phyloP scores from a whole-genome alignment of 2,329 filamentous ascomycete genomes.

The Diaporthe eres region DNA sequence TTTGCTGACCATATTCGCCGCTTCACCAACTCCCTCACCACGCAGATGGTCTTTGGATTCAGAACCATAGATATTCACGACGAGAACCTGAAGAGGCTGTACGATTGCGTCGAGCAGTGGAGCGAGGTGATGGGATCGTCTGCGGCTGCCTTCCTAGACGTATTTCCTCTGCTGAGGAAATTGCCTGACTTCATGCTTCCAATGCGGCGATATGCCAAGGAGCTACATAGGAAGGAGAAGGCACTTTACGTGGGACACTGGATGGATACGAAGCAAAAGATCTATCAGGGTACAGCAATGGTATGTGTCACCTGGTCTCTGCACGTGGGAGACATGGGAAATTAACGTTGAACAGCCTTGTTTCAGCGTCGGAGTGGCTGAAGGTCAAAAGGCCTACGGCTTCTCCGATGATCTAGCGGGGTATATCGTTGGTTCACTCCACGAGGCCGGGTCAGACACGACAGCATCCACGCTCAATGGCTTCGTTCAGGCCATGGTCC shows the following conservation, averaged over 20 bases:
- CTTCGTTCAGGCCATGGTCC: constrained; percentile 63
- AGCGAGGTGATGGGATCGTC: constrained; percentile 53
- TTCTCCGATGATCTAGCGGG: constrained; percentile 51
- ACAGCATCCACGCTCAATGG: constrained; percentile 56
- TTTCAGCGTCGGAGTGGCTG: constrained; percentile 47
- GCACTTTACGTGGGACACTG: constrained; percentile 58
- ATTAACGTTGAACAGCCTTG: constrained; percentile 45
- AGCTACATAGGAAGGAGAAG: constrained; percentile 60
- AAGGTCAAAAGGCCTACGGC: constrained; percentile 42
- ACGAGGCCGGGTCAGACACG: constrained; percentile 61
- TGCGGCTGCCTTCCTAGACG: constrained; percentile 60
- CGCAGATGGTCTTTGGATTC: constrained; percentile 64
- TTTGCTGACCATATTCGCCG: constrained; percentile 61
- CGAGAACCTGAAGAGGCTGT: constrained; percentile 51
- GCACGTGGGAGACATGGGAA: background rate
- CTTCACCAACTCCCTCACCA: constrained; percentile 63
- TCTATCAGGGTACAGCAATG: constrained; percentile 48
- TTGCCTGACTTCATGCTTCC: constrained; percentile 61
- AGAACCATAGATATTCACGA: constrained; percentile 57
- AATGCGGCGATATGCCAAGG: constrained; percentile 54
- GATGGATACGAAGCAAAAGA: constrained; percentile 55
- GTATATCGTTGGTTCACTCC: constrained; percentile 54
- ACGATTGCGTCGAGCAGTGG: constrained; percentile 37
- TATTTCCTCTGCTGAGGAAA: constrained; percentile 59
- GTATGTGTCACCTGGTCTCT: background rate